Evolutionary conservation across 768 basidiomycete species (phyloP).

Genomic region (Cystobasidium tubakii): DNA sequence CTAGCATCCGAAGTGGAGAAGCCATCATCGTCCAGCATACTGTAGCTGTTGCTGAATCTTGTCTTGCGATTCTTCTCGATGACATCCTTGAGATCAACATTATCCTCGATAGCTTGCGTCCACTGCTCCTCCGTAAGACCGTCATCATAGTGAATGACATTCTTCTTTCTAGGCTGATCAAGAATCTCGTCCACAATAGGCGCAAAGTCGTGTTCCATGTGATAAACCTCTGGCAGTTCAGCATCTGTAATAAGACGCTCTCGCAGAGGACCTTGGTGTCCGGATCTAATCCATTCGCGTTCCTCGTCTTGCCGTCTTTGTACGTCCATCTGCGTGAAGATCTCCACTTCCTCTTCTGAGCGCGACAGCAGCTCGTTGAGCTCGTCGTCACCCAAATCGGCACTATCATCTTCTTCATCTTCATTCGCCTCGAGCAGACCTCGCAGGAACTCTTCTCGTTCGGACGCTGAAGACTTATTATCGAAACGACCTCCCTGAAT

Average conservation of each 20-base stretch:
- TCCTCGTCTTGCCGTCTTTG: constrained; percentile 66
- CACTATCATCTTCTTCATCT: constrained; percentile 51
- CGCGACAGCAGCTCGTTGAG: constrained; percentile 88
- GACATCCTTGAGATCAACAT: constrained; percentile 46
- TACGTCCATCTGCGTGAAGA: constrained; percentile 77
- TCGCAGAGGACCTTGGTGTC: constrained; percentile 67
- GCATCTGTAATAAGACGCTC: constrained; percentile 71
- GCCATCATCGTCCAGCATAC: constrained; percentile 17
- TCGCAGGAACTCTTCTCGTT: constrained; percentile 90
- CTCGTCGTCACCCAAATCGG: constrained; percentile 56
- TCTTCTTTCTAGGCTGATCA: constrained; percentile 52
- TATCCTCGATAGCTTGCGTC: constrained; percentile 53
- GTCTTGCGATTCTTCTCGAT: constrained; percentile 43
- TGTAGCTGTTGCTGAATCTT: constrained; percentile 14
- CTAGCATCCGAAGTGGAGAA: background rate
- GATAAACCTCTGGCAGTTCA: constrained; percentile 89
- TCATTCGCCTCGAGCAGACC: constrained; percentile 58
- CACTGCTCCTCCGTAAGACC: constrained; percentile 90
- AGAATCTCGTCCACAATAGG: constrained; percentile 57
- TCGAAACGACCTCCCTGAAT: constrained; percentile 58
- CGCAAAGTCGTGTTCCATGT: constrained; percentile 59
- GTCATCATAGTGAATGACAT: constrained; percentile 84
- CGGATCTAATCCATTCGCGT: constrained; percentile 64
- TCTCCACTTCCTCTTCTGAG: constrained; percentile 64
- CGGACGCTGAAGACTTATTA: constrained; percentile 95